Percentiles rank a stretch among this genome's conserved stretches.
phyloP scores from a whole-genome alignment of 78 protist genomes.

The Dictyostelium intermedium region DNA sequence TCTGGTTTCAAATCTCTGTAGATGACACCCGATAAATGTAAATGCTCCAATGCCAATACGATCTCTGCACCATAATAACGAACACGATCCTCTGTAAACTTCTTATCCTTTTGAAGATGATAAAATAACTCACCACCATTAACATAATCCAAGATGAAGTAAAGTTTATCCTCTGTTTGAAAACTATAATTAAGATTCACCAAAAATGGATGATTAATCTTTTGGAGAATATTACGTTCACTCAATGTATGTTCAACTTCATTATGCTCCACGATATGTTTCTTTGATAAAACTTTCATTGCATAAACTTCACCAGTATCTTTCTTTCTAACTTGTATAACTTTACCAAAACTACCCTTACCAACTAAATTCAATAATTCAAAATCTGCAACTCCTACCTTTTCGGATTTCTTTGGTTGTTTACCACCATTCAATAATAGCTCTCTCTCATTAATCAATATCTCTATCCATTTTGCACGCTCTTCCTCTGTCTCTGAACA shows the following conservation, averaged over 20 bases:
- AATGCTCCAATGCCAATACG: slow-evolving; percentile 91
- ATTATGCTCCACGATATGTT: slow-evolving; percentile 84
- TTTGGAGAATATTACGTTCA: slow-evolving; percentile 89
- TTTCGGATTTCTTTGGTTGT: slow-evolving; percentile 54
- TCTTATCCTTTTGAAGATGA: slow-evolving; percentile 88
- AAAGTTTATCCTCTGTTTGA: slow-evolving; percentile 95
- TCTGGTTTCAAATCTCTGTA: slow-evolving; percentile 93
- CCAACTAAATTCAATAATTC: slow-evolving; percentile 90
- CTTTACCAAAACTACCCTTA: slow-evolving; percentile 95
- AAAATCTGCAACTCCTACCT: slow-evolving; percentile 90
- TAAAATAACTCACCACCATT: slow-evolving; percentile 95
- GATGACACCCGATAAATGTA: slow-evolving; percentile 92
- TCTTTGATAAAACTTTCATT: slow-evolving; percentile 89
- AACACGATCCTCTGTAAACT: slow-evolving; percentile 85
- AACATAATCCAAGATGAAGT: slow-evolving; percentile 93
- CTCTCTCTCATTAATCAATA: slow-evolving; percentile 46
- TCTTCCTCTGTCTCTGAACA: slow-evolving; percentile 78
- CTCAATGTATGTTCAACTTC: slow-evolving; percentile 94
- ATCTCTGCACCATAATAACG: slow-evolving; percentile 94
- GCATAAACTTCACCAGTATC: slow-evolving; percentile 88
- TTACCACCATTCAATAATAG: slow-evolving; percentile 10
- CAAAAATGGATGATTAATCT: slow-evolving; percentile 89
- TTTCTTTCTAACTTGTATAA: slow-evolving; percentile 87
- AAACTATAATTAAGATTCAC: slow-evolving; percentile 93
- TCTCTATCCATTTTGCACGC: slow-evolving; percentile 75